A percentile compares a stretch with the other conserved stretches of the same genome.
phyloP scores from a whole-genome alignment of 2,329 filamentous ascomycete genomes.

The Didymella segeticola region DNA sequence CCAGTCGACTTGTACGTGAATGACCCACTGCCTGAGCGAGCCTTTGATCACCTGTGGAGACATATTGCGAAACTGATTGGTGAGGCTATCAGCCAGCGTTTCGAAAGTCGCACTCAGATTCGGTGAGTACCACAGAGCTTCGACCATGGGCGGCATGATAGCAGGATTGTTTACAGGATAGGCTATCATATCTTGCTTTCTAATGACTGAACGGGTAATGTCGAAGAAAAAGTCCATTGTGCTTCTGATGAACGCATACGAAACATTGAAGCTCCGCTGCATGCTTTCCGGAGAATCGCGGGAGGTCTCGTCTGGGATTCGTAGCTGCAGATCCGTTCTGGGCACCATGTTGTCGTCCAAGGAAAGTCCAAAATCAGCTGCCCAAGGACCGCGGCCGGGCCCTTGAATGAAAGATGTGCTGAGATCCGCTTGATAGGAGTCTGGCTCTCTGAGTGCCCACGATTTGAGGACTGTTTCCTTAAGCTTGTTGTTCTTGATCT shows the following conservation, averaged over 20 bases:
- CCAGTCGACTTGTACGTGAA: no score
- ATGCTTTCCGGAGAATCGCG: neutral
- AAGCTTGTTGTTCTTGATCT: neutral
- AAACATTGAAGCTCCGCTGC: neutral
- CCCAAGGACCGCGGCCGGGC: neutral
- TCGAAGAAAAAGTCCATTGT: neutral
- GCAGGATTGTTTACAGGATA: neutral
- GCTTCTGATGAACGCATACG: neutral
- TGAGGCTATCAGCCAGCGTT: conserved; percentile 7
- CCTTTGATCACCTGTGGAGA: neutral
- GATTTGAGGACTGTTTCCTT: conserved; percentile 1
- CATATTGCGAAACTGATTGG: conserved; percentile 3
- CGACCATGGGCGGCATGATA: neutral
- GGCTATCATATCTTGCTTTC: neutral
- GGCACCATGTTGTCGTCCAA: neutral
- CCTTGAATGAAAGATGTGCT: neutral
- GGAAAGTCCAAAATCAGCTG: neutral
- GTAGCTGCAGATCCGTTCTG: neutral
- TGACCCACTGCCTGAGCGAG: neutral
- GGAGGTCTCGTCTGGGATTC: neutral
- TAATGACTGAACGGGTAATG: neutral
- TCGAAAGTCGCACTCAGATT: conserved; percentile 6
- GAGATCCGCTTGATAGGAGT: neutral
- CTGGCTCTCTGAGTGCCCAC: conserved; percentile 10
- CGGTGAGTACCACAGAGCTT: conserved; percentile 5